Evolutionary conservation across 495 filamentous ascomycete species (phyloP), one percentile per base, ranked within the genome.

Genomic region (Pseudomonodictys pantanalensis): DNA sequence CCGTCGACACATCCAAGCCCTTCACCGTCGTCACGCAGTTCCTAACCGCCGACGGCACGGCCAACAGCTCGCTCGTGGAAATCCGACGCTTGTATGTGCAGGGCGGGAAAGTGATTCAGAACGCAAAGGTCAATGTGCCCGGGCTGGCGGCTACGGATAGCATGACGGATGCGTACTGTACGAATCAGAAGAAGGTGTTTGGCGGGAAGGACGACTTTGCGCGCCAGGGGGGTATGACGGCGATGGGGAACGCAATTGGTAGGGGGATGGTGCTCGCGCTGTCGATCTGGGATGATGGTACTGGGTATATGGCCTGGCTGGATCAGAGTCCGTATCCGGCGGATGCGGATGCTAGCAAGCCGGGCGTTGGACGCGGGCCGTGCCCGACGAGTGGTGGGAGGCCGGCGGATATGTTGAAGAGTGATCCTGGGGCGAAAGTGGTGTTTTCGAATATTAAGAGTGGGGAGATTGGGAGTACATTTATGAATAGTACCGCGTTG

Each of bases 251-350:
- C 22, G 83, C 77, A 18, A 65, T 89, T 20, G 72, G 66, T 12
- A 48, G 76, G 26, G 81, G 80, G 58, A 86, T 89, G 84, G 87
- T 88, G 41, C 78, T 91, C 18, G 86, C 87, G 71, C 79, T 91
- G 80, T 85, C 81, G 65, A 72, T 91, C 70, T 91, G 88, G 88
- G 86, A 89, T 68, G 88, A 91, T 76, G 79, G 89, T 73, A 74
- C 78, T 12, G 73, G 78, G 73, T 79, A 87, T 76, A 92, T 92
- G 89, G 79, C 85, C 64, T 92, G 89, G 89, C 83, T 93, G 67
- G 89, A 92, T 78, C 56, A 58, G 47, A 84, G 83, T 69, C 80
- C 75, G 72, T 90, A 85, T 77, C 89, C 89, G 2, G 73, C 78
- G 38, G 78, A 78, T 66, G 77, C 73, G 1, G 76, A 77, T 17